These are phyloP conservation scores for Saraca asoca DNA, from an alignment of 331 rosid genomes.

Conservation along the genomic window DNA sequence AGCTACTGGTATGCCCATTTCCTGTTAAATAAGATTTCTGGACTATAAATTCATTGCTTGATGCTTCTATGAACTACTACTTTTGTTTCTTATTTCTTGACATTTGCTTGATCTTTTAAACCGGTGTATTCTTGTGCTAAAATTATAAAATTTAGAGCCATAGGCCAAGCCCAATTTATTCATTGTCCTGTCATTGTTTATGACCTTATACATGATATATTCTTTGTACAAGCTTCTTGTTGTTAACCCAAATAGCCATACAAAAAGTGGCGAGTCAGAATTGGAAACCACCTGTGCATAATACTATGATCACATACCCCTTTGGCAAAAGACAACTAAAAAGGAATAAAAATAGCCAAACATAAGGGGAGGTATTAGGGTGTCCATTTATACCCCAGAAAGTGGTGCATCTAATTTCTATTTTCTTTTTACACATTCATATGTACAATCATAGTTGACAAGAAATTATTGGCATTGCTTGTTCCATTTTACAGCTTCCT, in stretches of 20 bases:
- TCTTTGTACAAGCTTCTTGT: not conserved
- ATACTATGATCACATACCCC: not conserved
- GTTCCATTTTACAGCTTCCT: conserved; percentile 55
- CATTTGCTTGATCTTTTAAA: conserved; percentile 17
- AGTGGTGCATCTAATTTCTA: conserved; percentile 3
- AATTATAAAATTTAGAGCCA: conserved; percentile 3
- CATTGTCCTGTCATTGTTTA: not conserved
- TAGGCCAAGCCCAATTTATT: conserved; percentile 4
- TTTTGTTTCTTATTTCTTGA: conserved; percentile 9
- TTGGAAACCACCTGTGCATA: conserved; percentile 4
- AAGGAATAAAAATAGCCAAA: not conserved
- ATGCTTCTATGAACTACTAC: not conserved
- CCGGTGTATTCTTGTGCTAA: not conserved
- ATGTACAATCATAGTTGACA: conserved; percentile 12
- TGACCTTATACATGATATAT: not conserved
- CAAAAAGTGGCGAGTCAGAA: not conserved
- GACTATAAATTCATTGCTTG: conserved; percentile 18
- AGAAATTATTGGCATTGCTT: conserved; percentile 19
- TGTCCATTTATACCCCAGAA: not conserved
- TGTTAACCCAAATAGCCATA: not conserved
- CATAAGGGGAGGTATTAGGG: not conserved
- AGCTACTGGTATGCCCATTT: conserved; percentile 82
- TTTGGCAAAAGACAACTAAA: not conserved
- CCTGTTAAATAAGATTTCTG: conserved; percentile 24
- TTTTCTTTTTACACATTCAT: conserved; percentile 3